Base-by-base conservation (phyloP, 441 rosid genomes). In the California macrophylla region DNA sequence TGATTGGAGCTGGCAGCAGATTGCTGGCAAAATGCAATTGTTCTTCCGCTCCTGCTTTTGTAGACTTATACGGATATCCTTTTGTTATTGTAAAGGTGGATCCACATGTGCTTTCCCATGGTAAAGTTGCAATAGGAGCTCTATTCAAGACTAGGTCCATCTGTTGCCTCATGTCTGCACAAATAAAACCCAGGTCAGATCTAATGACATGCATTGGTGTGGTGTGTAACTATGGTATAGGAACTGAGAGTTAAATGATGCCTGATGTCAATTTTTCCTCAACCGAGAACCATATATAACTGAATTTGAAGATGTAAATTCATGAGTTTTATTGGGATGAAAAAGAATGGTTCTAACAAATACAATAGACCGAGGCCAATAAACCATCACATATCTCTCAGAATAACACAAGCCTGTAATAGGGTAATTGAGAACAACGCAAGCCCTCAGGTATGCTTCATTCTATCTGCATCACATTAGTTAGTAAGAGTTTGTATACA, bases 161-260 rank as follows among this genome's bases (percentile, higher is more conserved):
- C 56, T 79, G 87, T 54, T 77, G 89, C 83, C 84, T 82, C 75
- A 82, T 89, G 85, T 83, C 96, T 88, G 84, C 72, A 78, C 36
- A 76, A 58, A 24, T 18, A 24, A n/a, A 71, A 10, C 28, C 67
- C 58, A 68, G 69, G 40, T 45, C 32, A 71, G 62, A 70, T 74
- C 67, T 71, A 38, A 26, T 47, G 52, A 47, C 71, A 69, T 45
- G 67, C 42, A 71, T 72, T 26, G 42, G 16, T 16, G 61, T 54
- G 67, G n/a, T 10, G 50, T 16, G 66, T 8, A 40, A 10, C 15
- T 26, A 6, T 16, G 45, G 29, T 30, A 47, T 47, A 47, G 13
- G 10, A 56, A 25, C 29, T 24, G 15, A 15, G 58, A 25, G 32
- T 12, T 13, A 60, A 25, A 60, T 25, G 32, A 25, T 60, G 64